Conservation (phyloP, 108 stramenopile species). For the Poteriospumella lacustris region DNA sequence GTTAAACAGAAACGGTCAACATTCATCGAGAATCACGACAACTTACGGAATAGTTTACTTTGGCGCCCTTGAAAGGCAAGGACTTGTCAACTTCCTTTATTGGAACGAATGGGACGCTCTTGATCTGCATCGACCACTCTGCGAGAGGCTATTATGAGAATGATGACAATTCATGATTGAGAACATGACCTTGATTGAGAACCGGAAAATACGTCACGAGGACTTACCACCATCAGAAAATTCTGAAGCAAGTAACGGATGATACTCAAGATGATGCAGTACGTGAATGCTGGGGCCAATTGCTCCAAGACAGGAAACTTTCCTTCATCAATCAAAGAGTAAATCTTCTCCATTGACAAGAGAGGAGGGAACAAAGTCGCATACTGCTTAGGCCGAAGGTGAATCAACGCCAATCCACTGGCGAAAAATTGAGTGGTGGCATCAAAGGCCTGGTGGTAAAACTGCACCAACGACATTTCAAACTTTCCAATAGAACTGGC, state of each 20-base stretch:
- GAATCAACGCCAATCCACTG: too few relatives aligned
- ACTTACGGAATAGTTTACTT: not conserved
- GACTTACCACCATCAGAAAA: not conserved
- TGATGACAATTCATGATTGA: not conserved
- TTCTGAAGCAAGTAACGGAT: not conserved
- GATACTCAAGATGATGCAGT: not conserved
- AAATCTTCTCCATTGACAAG: too few relatives aligned
- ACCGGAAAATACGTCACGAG: not conserved
- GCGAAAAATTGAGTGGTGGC: too few relatives aligned
- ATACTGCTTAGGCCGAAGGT: too few relatives aligned
- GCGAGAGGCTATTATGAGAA: not conserved
- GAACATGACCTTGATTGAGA: not conserved
- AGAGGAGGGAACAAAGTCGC: too few relatives aligned
- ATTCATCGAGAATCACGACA: not conserved
- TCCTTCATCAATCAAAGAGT: too few relatives aligned
- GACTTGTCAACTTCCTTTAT: not conserved
- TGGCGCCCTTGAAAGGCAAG: not conserved
- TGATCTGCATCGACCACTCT: not conserved
- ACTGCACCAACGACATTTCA: too few relatives aligned
- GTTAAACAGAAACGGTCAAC: not conserved
- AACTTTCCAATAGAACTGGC: too few relatives aligned
- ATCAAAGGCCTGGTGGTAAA: too few relatives aligned
- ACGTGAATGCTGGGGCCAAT: conserved; percentile 11
- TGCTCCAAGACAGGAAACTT: too few relatives aligned
- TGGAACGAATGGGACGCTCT: not conserved